A percentile compares a stretch with the other conserved stretches of the same genome.
Evolutionary conservation across 768 basidiomycete genomes (phyloP).

Genomic region (Pulveroboletus sp.): DNA sequence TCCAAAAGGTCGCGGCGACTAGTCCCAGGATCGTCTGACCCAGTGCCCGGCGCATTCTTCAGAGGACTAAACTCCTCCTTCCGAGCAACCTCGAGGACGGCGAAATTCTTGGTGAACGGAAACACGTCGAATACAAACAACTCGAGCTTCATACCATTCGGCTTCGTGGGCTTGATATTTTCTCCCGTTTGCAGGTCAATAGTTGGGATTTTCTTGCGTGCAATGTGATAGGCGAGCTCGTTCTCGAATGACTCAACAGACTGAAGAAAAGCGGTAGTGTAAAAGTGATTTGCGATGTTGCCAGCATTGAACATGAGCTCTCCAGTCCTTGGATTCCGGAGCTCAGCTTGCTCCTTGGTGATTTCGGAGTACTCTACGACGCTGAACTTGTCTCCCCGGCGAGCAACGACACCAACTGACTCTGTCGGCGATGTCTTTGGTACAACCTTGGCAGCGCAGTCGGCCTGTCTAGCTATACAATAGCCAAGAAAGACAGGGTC

Average conservation of each 20-base stretch:
- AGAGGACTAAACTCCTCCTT: constrained; percentile 93
- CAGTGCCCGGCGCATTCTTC: constrained; percentile 95
- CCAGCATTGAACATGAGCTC: constrained; percentile 89
- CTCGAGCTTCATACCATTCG: constrained; percentile 99
- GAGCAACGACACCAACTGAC: constrained; percentile 91
- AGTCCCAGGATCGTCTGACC: constrained; percentile 85
- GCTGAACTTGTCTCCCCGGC: constrained; percentile 74
- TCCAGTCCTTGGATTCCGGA: constrained; percentile 59
- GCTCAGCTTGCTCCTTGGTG: constrained; percentile 78
- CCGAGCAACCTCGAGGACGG: constrained; percentile 84
- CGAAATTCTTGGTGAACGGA: constrained; percentile 78
- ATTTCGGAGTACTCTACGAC: constrained; percentile 99
- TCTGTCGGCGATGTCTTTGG: constrained; percentile 83
- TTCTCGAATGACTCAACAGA: constrained; percentile 76
- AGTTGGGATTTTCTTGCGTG: constrained; percentile 93
- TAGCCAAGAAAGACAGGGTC: constrained; percentile 97
- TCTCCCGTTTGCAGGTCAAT: constrained; percentile 67
- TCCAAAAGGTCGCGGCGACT: constrained; percentile 84
- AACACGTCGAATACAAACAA: constrained; percentile 99
- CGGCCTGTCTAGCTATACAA: constrained; percentile 81
- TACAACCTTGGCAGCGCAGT: constrained; percentile 95
- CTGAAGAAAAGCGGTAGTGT: constrained; percentile 81
- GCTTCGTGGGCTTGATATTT: constrained; percentile 70
- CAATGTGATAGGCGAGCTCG: constrained; percentile 94
- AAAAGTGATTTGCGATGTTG: constrained; percentile 99